Base-by-base conservation (phyloP, 2,329 filamentous ascomycete genomes). In the Hypoxylon sp. region DNA sequence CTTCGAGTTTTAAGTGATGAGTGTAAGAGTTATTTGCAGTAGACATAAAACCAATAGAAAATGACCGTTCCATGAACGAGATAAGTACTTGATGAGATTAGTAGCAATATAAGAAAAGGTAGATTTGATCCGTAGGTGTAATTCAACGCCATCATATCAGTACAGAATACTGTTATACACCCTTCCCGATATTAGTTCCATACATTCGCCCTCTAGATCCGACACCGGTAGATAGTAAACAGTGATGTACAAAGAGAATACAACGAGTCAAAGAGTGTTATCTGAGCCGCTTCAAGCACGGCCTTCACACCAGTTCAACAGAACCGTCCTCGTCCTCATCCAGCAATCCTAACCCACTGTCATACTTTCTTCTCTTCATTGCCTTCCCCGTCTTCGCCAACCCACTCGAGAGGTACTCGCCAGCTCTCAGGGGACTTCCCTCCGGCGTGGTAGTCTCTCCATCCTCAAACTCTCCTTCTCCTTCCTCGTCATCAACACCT, bases 341-440 rank as follows among this genome's bases (percentile, higher is more conserved):
- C 75, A 88, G 70, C 24, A 89, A 79, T 0, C 86, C 86, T 54
- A 89, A 73, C 0, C 87, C 87, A 59, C 85, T 88, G 74, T 89
- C 87, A 69, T 84, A 82, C 63, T 82, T 80, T 65, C 85, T 82
- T 65, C 80, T 80, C 78, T 83, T 86, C 71, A 68, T 80, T 26
- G 75, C 80, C 26, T 69, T 76, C 0, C 74, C 74, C 22, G 76
- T 76, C 51, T 63, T 69, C 48, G 63, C 63, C 44, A 65, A 42
- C 11, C 19, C 67, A 14, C 56, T 63, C n/a, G 67, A 46, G 42
- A 71, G 65, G 9, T 72, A 70, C 3, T 74, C 67, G 26, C 63
- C 54, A 35, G 70, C 31, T n/a, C 55, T 31, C 8, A 57, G 9
- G n/a, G 65, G 62, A 48, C 70, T 66, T 9, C 63, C 61, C 1